Percentiles rank a stretch among this genome's conserved stretches.
phyloP scores from a whole-genome alignment of 805 yeast genomes.

The Aciculoconidium aculeatum region DNA sequence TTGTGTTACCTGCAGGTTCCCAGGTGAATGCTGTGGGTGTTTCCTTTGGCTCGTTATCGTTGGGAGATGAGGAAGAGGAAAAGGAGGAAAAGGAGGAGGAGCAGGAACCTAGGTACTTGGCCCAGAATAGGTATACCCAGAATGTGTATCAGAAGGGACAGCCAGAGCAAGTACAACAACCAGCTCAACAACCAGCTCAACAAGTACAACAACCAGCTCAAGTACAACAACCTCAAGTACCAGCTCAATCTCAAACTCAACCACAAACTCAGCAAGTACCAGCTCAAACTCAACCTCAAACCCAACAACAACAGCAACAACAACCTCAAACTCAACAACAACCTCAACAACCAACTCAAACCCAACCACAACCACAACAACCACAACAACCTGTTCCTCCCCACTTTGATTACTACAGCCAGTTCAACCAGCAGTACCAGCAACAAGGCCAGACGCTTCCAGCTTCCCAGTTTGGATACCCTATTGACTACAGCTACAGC shows the following conservation, averaged over 20 bases:
- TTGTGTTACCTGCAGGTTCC: slow-evolving; percentile 48
- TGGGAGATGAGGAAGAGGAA: slow-evolving; percentile 38
- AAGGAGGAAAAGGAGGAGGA: slow-evolving; percentile 13
- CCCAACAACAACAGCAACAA: slow-evolving; percentile 5
- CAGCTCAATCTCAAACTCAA: slow-evolving; percentile 5
- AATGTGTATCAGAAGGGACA: too few relatives aligned
- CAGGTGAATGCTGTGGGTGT: slow-evolving; percentile 48
- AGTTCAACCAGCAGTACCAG: slow-evolving; percentile 35
- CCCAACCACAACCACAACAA: slow-evolving; percentile 12
- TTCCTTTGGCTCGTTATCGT: slow-evolving; percentile 55
- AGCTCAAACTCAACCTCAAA: slow-evolving; percentile 3
- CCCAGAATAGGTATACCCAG: slow-evolving; percentile 3
- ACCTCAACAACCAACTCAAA: slow-evolving; percentile 7
- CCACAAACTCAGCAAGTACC: slow-evolving; percentile 4
- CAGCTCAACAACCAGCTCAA: slow-evolving; percentile 10
- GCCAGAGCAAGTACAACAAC: slow-evolving; percentile 15
- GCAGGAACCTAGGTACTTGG: slow-evolving; percentile 9
- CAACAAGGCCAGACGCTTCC: slow-evolving; percentile 37
- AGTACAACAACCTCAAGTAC: too few relatives aligned
- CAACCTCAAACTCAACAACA: slow-evolving; percentile 5
- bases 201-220: slow-evolving; percentile 10
- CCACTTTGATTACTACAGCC: slow-evolving; percentile 28
- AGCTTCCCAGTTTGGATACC: slow-evolving; percentile 37
- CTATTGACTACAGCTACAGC: slow-evolving; percentile 37
- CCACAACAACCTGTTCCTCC: slow-evolving; percentile 9